Evolutionary conservation across 2,329 filamentous ascomycete species (phyloP).

Genomic region (Trichoderma koningiopsis): DNA sequence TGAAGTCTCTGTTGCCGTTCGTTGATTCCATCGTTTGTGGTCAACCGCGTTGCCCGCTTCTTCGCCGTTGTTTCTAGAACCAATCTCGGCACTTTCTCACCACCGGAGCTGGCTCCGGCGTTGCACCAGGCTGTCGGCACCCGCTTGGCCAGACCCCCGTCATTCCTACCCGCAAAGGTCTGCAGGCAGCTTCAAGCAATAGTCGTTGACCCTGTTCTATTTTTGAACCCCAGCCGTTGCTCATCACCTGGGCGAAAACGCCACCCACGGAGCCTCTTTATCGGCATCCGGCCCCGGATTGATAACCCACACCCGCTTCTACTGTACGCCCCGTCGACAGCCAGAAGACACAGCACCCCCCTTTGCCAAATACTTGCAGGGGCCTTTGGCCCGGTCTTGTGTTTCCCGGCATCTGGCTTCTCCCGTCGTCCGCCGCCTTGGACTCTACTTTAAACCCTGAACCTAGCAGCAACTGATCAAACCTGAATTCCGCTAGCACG

Average conservation of each 20-base stretch:
- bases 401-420: slow-evolving; percentile 12
- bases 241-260: slow-evolving; percentile 2
- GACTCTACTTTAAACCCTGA: background rate
- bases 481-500: background rate
- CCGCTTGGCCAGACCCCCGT: slow-evolving; percentile 5
- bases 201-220: slow-evolving; percentile 13
- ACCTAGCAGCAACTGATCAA: background rate
- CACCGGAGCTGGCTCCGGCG: slow-evolving; percentile 9
- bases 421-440: slow-evolving; percentile 14
- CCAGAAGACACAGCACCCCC: background rate
- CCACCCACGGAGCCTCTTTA: background rate
- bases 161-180: background rate
- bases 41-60: slow-evolving; percentile 16
- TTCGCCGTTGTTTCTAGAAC: slow-evolving; percentile 14
- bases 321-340: background rate
- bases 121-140: slow-evolving; percentile 10
- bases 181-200: slow-evolving; percentile 11
- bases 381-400: background rate
- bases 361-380: background rate
- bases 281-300: slow-evolving; percentile 2
- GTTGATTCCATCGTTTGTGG: background rate
- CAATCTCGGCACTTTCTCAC: background rate
- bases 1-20: background rate
- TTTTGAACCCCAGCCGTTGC: slow-evolving; percentile 4
- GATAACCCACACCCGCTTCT: slow-evolving; percentile 16